Conservation (phyloP, 371 early-diverging fungal species). For the Mucor saturninus region DNA sequence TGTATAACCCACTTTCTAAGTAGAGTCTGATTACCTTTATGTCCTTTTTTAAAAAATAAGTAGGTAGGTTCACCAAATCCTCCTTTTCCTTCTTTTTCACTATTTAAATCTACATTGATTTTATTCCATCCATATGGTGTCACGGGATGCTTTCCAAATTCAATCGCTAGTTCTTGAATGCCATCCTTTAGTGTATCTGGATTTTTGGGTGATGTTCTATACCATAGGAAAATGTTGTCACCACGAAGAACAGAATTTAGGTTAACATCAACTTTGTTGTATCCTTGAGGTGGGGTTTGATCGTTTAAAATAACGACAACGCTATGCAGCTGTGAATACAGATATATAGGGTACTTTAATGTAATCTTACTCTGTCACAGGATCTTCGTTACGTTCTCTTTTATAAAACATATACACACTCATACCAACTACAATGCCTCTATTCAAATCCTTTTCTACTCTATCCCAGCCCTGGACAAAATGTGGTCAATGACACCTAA, state of each 20-base stretch:
- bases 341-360: no score
- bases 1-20: background rate
- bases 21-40: slow-evolving; percentile 23
- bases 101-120: slow-evolving; percentile 41
- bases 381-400: slow-evolving; percentile 22
- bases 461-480: slow-evolving; percentile 35
- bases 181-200: slow-evolving; percentile 21
- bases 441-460: slow-evolving; percentile 40
- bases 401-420: slow-evolving; percentile 51
- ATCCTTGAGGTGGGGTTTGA: slow-evolving; percentile 46
- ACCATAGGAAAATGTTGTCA: slow-evolving; percentile 42
- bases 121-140: slow-evolving; percentile 43
- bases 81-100: slow-evolving; percentile 29
- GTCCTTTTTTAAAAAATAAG: slow-evolving; percentile 33
- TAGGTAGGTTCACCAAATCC: slow-evolving; percentile 46
- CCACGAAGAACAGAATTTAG: slow-evolving; percentile 42
- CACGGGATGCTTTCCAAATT: slow-evolving; percentile 34
- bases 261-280: slow-evolving; percentile 40
- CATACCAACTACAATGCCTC: slow-evolving; percentile 50
- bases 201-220: slow-evolving; percentile 26
- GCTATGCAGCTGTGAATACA: background rate
- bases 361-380: slow-evolving; percentile 43
- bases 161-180: slow-evolving; percentile 39
- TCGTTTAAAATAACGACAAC: slow-evolving; percentile 38
- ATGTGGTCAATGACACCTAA: no score